Evolutionary conservation across 2,329 filamentous ascomycete species (phyloP), one percentile per base, ranked within the genome.

Genomic region (Fusarium buxicola): DNA sequence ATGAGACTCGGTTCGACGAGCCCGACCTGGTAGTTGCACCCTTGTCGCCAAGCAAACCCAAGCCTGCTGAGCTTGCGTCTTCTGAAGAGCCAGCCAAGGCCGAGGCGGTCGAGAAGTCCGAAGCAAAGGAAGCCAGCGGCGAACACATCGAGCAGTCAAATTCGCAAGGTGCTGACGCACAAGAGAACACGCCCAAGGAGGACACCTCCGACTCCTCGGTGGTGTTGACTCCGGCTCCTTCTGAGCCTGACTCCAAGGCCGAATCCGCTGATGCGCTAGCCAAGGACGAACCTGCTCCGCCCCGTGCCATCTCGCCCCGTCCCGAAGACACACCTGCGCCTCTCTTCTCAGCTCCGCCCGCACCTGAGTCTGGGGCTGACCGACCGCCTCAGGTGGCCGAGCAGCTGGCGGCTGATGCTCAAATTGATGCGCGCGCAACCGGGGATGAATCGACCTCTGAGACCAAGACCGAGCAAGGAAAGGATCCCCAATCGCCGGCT

Each of bases 321-420:
- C 80, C 87, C 11, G 88, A 90, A 66, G 89, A 91, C 66, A 87
- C 84, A 40, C 89, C 90, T 9, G 86, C 89, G 3, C 89, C 90
- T 31, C 78, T 92, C 4, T 78, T 78, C 52, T 78, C 77, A 10
- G 70, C 71, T 10, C 69, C 72, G 7, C 58, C 69, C 16, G 58
- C 73, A 2, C 69, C 73, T 4, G 71, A 75, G 24, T 64, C 73
- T 18, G 70, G 70, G 9, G 63, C 60, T 8, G 67, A 72, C 30
- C 56, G 65, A 18, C 71, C 60, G 9, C 68, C 67, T 13, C 65
- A 67, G 38, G 67, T 31, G 11, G 47, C 34, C 2, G 68, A 69
- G 43, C 65, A 66, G 48, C 32, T 44, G 40, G 36, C 45, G 13
- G 44, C 45, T 4, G 60, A 64, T 7, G 52, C 60, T 7, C 40